These are phyloP conservation scores for Auriculariales sp. DNA, from an alignment of 768 basidiomycete genomes.

Conservation along the genomic window DNA sequence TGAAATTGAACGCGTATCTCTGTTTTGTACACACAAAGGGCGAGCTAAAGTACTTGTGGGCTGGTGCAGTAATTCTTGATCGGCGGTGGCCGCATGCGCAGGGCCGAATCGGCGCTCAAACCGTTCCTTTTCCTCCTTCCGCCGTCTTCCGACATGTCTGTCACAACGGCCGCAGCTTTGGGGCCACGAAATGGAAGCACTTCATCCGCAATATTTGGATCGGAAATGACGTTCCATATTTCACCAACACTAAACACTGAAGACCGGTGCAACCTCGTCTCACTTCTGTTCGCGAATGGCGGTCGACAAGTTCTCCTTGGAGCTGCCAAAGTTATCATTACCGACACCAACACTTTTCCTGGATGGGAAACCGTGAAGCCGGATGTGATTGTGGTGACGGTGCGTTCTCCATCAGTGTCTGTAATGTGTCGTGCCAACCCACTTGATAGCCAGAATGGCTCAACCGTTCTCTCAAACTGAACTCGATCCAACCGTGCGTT, in stretches of 20 bases:
- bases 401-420: conserved; percentile 11
- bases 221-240: conserved; percentile 5
- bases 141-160: no score
- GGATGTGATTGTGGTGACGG: conserved; percentile 23
- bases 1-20: not conserved
- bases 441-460: conserved; percentile 47
- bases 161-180: no score
- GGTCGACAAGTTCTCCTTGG: conserved; percentile 21
- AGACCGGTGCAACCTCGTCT: conserved; percentile 23
- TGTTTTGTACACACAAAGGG: no score
- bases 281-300: conserved; percentile 38
- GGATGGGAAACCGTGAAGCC: conserved; percentile 33
- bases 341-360: conserved; percentile 39
- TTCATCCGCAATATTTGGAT: no score
- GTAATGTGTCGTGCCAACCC: conserved; percentile 1
- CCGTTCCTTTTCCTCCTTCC: no score
- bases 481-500: conserved; percentile 41
- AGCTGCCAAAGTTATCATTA: conserved; percentile 39
- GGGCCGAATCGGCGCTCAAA: no score
- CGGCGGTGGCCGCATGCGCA: no score
- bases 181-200: no score
- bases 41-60: no score
- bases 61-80: no score
- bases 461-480: conserved; percentile 45
- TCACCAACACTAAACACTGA: conserved; percentile 4